Conservation (phyloP, 257 asterid genomes). For the Solanum pinnatisectum region DNA sequence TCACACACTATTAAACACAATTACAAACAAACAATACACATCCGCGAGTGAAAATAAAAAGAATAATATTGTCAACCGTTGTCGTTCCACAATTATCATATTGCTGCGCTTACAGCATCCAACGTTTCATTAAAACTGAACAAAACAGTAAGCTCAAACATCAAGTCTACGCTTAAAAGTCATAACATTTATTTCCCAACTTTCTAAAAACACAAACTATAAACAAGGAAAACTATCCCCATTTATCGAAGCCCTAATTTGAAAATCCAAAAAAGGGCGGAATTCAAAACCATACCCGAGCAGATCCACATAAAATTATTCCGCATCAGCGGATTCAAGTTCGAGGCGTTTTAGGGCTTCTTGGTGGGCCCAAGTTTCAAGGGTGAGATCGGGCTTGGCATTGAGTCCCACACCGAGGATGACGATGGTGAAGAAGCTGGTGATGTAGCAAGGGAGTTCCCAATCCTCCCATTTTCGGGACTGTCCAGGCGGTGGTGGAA, state of each 20-base stretch:
- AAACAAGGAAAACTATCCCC: neutral
- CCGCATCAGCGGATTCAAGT: slow-evolving; percentile 31
- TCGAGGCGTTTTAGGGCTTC: slow-evolving; percentile 91
- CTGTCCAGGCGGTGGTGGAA: slow-evolving; percentile 53
- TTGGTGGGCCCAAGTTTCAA: slow-evolving; percentile 97
- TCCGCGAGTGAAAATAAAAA: neutral
- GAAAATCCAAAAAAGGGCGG: neutral
- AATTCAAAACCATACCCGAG: neutral
- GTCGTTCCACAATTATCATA: neutral
- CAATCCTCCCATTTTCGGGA: slow-evolving; percentile 89
- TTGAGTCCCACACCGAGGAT: slow-evolving; percentile 88
- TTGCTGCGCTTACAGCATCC: neutral
- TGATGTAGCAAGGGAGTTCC: slow-evolving; percentile 90
- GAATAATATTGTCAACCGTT: neutral
- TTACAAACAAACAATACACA: neutral
- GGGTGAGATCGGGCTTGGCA: slow-evolving; percentile 95
- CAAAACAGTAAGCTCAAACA: neutral
- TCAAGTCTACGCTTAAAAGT: neutral
- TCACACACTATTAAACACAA: neutral
- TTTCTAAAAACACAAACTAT: neutral
- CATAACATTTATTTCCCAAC: neutral
- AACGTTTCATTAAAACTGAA: neutral
- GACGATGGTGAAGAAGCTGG: slow-evolving; percentile 70
- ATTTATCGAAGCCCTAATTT: neutral
- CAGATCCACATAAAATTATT: neutral